Evolutionary conservation across 805 yeast species (phyloP).

Genomic region (Candida mattraensis): DNA sequence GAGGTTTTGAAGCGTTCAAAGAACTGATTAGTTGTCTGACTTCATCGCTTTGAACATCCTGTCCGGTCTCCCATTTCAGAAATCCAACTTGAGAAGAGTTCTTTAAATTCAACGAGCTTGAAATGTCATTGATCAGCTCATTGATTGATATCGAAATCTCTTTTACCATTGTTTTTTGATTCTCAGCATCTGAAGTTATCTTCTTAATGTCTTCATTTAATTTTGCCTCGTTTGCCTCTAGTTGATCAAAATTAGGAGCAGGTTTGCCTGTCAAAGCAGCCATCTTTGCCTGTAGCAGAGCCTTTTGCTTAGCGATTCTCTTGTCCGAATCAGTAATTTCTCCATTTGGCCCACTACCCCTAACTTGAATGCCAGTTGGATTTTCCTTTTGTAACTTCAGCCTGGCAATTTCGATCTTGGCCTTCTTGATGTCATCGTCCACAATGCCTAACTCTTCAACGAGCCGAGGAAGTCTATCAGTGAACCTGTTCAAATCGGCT

Average conservation of each 20-base stretch:
- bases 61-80: slow-evolving; percentile 78
- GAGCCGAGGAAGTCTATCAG: slow-evolving; percentile 71
- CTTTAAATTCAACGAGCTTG: slow-evolving; percentile 30
- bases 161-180: slow-evolving; percentile 57
- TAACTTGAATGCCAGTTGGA: slow-evolving; percentile 64
- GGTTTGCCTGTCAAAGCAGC: slow-evolving; percentile 87
- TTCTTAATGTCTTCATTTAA: slow-evolving; percentile 52
- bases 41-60: slow-evolving; percentile 64
- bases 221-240: slow-evolving; percentile 54
- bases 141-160: slow-evolving; percentile 75
- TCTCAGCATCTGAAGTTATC: slow-evolving; percentile 53
- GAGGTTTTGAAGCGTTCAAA: slow-evolving; percentile 40
- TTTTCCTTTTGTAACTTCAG: slow-evolving; percentile 54
- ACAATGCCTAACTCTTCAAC: slow-evolving; percentile 60
- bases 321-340: slow-evolving; percentile 81
- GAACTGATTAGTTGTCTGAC: slow-evolving; percentile 63
- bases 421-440: slow-evolving; percentile 66
- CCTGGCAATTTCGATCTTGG: slow-evolving; percentile 65
- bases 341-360: slow-evolving; percentile 87
- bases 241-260: slow-evolving; percentile 42
- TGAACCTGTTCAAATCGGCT: slow-evolving; percentile 56
- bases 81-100: slow-evolving; percentile 46
- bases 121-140: slow-evolving; percentile 48
- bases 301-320: slow-evolving; percentile 76
- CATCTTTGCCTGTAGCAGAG: slow-evolving; percentile 80